Percentiles rank a stretch among this genome's conserved stretches.
Conservation (phyloP, 148 eudicot species). For the Dysphania ambrosioides region DNA sequence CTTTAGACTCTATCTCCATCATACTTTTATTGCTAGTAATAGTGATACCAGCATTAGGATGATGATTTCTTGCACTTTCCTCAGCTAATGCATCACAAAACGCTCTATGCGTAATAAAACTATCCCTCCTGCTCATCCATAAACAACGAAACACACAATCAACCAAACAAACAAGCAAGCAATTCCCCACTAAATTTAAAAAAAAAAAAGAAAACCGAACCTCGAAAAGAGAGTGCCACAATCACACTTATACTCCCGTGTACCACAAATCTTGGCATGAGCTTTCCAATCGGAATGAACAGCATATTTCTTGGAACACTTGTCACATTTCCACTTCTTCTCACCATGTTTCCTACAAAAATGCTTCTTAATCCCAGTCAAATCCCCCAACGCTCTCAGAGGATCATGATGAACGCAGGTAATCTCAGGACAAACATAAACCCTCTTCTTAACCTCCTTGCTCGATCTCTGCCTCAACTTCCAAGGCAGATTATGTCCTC, state of each 20-base stretch:
- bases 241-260: constrained; percentile 79
- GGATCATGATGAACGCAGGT: constrained; percentile 84
- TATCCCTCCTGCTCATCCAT: constrained; percentile 55
- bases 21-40: constrained; percentile 6
- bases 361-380: constrained; percentile 86
- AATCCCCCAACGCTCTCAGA: constrained; percentile 70
- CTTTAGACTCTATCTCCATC: constrained; percentile 32
- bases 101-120: constrained; percentile 84
- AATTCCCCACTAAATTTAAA: background rate
- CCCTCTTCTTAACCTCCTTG: constrained; percentile 66
- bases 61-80: constrained; percentile 54
- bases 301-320: constrained; percentile 88
- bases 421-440: constrained; percentile 75
- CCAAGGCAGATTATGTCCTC: constrained; percentile 92
- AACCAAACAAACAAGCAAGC: constrained; percentile 16
- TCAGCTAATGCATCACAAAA: constrained; percentile 82
- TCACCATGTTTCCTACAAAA: constrained; percentile 82
- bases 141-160: constrained; percentile 5
- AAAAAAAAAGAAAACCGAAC: constrained; percentile 25
- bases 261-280: constrained; percentile 78
- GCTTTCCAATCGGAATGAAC: constrained; percentile 95
- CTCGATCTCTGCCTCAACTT: constrained; percentile 72
- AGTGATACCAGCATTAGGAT: constrained; percentile 11
- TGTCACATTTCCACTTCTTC: constrained; percentile 85
- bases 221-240: constrained; percentile 81